Conservation (phyloP, 139 green algal genomes). For the Picochlorum sp. region DNA sequence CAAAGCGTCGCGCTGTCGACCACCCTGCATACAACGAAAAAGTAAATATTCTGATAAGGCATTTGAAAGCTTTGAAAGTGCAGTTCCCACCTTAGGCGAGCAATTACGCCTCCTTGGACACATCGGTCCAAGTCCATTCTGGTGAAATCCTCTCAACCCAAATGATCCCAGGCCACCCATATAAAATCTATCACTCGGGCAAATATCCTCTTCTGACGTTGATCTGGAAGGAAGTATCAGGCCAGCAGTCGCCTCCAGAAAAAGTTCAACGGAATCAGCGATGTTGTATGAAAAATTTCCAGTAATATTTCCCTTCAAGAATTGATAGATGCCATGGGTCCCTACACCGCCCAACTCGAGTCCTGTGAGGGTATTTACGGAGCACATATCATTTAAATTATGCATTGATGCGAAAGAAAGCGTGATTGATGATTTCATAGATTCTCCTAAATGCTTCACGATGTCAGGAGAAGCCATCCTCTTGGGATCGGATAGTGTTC, state of each 20-base stretch:
- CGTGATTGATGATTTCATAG: constrained; percentile 58
- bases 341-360: no score
- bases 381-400: no score
- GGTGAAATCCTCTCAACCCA: constrained; percentile 54
- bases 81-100: not conserved
- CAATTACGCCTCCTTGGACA: constrained; percentile 28
- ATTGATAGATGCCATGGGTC: no score
- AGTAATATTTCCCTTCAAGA: no score
- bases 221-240: constrained; percentile 39
- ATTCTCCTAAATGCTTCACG: constrained; percentile 48
- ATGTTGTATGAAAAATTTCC: no score
- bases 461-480: constrained; percentile 37
- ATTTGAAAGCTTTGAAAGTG: no score
- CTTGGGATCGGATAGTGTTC: constrained; percentile 36
- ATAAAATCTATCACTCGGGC: constrained; percentile 65
- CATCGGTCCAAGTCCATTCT: constrained; percentile 42
- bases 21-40: not conserved
- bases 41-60: no score
- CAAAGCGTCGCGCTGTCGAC: constrained; percentile 40
- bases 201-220: constrained; percentile 29
- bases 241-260: constrained; percentile 22
- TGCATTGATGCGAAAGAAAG: constrained; percentile 12
- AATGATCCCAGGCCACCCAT: constrained; percentile 43
- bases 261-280: constrained; percentile 7
- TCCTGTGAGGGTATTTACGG: no score